Percentiles rank a stretch among this genome's conserved stretches.
phyloP scores from a whole-genome alignment of 345 rosid species.

The Euphorbia lathyris region DNA sequence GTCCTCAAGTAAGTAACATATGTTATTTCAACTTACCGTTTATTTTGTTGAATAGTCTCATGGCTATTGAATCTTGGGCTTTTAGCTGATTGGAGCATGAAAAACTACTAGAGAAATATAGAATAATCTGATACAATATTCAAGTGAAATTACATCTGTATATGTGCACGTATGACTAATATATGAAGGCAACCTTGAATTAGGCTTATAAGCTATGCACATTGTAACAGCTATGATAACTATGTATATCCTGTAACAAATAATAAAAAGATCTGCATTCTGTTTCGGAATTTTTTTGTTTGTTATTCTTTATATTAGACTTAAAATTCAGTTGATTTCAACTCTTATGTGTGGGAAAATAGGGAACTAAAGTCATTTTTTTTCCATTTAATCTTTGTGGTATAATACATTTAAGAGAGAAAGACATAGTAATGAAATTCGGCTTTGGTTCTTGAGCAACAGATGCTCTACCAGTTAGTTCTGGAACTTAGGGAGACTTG shows the following conservation, averaged over 20 bases:
- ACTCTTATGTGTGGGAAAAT: not conserved
- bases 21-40: not conserved
- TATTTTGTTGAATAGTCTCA: not conserved
- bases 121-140: not conserved
- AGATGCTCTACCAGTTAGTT: not conserved
- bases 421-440: not conserved
- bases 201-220: too few relatives aligned
- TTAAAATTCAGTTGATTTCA: not conserved
- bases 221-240: too few relatives aligned
- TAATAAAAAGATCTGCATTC: not conserved
- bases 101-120: not conserved
- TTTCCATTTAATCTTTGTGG: not conserved
- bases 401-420: not conserved
- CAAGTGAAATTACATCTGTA: too few relatives aligned
- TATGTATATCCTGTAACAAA: not conserved
- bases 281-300: not conserved
- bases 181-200: too few relatives aligned
- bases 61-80: not conserved
- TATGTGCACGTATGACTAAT: too few relatives aligned
- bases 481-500: not conserved
- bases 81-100: not conserved
- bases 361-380: not conserved
- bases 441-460: not conserved
- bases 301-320: not conserved
- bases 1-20: constrained; percentile 61